Base-by-base conservation (phyloP, 495 filamentous ascomycete genomes). In the Penicillium salamii region DNA sequence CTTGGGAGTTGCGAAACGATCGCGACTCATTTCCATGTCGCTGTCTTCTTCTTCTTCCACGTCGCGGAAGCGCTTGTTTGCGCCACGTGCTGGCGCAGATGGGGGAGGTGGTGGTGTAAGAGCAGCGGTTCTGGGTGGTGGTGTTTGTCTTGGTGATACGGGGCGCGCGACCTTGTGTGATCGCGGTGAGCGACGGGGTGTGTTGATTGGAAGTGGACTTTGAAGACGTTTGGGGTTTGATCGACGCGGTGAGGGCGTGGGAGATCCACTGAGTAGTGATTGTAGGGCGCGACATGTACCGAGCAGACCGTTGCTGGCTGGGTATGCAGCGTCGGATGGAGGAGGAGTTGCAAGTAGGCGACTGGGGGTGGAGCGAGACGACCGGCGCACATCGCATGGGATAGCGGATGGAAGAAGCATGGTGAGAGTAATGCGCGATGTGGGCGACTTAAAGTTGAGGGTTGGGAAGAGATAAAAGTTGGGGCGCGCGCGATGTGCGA, bases 351-450 rank as follows among this genome's bases (percentile, higher is more conserved):
- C 73, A 34, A 83, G 80, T 19, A 83, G 79, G 55, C 80, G 78
- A 60, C 81, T 83, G 55, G 82, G 80, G 7, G 79, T 72, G 44
- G 79, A 65, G 66, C 64, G 65, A 58, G 54, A 52, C 77, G 83
- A 51, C 49, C 72, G 79, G 67, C 76, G 80, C 63, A 75, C 69
- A 67, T 88, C 86, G 80, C 85, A 87, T 34, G 83, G 69, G 35
- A 90, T 67, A 29, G 86, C 85, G 11, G 85, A 88, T 39, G 85
- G 86, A 54, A 89, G 81, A 42, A 90, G 63, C 87, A 90, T 89
- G 33, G 29, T 26, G 14, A 36, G 28, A 40, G n/a, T 33, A 18
- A 14, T 46, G 32, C n/a, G 44, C 11, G 6, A 24, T 29, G n/a
- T 24, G 37, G 37, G 52, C 17, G 47, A 29, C 34, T 39, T 39